phyloP scores from a whole-genome alignment of 2,329 filamentous ascomycete genomes.

The Ophiostoma perfectum region DNA sequence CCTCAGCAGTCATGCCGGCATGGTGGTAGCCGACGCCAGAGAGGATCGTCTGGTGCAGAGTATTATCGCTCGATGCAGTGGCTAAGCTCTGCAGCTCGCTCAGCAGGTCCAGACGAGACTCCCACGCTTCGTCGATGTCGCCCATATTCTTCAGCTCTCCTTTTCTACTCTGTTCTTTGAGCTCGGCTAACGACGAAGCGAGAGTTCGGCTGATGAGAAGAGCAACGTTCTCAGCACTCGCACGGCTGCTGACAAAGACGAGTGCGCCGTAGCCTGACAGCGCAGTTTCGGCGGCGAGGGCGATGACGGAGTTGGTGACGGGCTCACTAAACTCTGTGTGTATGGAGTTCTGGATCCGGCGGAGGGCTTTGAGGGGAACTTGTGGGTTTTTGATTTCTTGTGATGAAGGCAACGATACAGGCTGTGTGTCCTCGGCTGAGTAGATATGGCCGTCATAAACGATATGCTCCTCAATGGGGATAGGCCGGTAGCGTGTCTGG shows the following conservation, averaged over 20 bases:
- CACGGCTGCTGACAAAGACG: conserved; percentile 67
- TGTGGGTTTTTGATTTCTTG: not conserved
- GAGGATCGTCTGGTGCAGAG: conserved; percentile 58
- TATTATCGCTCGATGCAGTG: conserved; percentile 48
- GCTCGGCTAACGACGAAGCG: conserved; percentile 42
- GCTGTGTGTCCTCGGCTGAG: conserved; percentile 48
- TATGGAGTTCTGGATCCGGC: conserved; percentile 49
- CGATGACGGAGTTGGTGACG: conserved; percentile 64
- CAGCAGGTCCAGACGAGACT: conserved; percentile 58
- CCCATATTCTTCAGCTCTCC: not conserved
- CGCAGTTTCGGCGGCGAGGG: conserved; percentile 64
- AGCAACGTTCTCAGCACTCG: conserved; percentile 63
- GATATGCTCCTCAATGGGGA: conserved; percentile 70
- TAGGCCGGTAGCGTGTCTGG: conserved; percentile 64
- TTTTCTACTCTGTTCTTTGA: conserved; percentile 27
- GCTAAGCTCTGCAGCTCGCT: conserved; percentile 56
- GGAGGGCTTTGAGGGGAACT: conserved; percentile 35
- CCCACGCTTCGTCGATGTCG: conserved; percentile 38
- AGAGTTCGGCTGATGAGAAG: conserved; percentile 61
- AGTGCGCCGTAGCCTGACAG: conserved; percentile 64
- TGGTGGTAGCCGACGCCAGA: conserved; percentile 68
- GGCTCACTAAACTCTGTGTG: conserved; percentile 60
- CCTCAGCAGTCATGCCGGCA: conserved; percentile 67
- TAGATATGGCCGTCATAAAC: conserved; percentile 67
- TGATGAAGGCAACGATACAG: not conserved